A percentile compares a stretch with the other conserved stretches of the same genome.
phyloP scores from a whole-genome alignment of 139 green algal species.

The Pseudopediastrum boryanum region DNA sequence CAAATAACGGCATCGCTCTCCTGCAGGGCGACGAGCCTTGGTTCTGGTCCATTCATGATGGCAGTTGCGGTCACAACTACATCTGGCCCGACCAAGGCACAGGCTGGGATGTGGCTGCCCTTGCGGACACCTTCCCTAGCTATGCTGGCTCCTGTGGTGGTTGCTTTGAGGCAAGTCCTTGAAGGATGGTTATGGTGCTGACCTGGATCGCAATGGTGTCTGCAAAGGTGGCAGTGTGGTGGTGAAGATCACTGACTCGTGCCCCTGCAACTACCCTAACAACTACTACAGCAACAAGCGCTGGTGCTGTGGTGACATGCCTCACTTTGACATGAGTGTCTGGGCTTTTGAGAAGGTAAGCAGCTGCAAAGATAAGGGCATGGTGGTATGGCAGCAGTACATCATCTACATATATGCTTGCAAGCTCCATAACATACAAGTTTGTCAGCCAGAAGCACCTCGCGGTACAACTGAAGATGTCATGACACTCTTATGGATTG shows the following conservation, averaged over 20 bases:
- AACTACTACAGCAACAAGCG: conserved; percentile 55
- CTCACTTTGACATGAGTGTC: conserved; percentile 41
- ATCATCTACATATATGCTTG: no score
- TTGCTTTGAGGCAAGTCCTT: conserved; percentile 45
- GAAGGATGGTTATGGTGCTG: conserved; percentile 26
- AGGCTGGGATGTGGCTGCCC: conserved; percentile 38
- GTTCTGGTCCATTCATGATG: conserved; percentile 43
- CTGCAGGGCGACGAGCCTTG: conserved; percentile 20
- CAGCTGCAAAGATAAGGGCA: no score
- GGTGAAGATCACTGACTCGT: conserved; percentile 42
- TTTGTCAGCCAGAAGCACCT: no score
- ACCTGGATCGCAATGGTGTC: conserved; percentile 5
- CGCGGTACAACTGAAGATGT: no score
- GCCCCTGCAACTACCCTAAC: conserved; percentile 40
- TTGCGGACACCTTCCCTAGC: conserved; percentile 31
- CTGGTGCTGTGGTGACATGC: conserved; percentile 41
- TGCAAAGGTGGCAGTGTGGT: conserved; percentile 28
- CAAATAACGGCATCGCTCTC: neutral
- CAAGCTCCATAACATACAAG: no score
- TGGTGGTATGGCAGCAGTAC: no score
- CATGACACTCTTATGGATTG: no score
- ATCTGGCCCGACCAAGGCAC: conserved; percentile 35
- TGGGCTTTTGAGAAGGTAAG: conserved; percentile 49
- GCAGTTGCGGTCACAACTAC: conserved; percentile 42
- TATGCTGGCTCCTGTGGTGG: conserved; percentile 45